Conservation (phyloP, 2,329 filamentous ascomycete species). For the Pseudocercospora vitis region DNA sequence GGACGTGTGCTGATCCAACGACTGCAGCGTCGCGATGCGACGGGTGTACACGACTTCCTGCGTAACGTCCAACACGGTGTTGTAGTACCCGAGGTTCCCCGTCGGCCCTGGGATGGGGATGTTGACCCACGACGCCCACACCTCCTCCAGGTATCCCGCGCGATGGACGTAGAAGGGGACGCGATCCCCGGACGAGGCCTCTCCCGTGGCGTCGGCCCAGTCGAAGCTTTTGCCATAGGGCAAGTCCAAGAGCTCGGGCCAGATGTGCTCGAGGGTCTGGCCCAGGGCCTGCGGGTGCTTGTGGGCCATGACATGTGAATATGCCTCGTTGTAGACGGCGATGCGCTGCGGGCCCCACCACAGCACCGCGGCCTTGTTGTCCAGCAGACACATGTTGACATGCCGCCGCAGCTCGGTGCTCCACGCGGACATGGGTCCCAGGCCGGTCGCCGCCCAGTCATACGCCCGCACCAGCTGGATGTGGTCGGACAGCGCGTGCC, state of each 20-base stretch:
- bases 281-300: conserved; percentile 29
- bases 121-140: conserved; percentile 15
- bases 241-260: conserved; percentile 19
- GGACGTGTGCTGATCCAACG: conserved; percentile 11
- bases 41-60: conserved; percentile 18
- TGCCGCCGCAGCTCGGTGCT: conserved; percentile 17
- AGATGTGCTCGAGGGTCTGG: conserved; percentile 21
- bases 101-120: conserved; percentile 12
- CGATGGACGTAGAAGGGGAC: conserved; percentile 20
- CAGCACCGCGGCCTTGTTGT: conserved; percentile 21
- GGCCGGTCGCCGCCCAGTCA: conserved; percentile 23
- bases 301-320: conserved; percentile 35
- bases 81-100: conserved; percentile 18
- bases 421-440: conserved; percentile 25
- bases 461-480: conserved; percentile 15
- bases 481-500: conserved; percentile 7
- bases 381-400: conserved; percentile 24
- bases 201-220: conserved; percentile 14
- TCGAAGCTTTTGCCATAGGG: conserved; percentile 10
- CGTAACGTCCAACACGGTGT: conserved; percentile 16
- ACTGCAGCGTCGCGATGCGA: conserved; percentile 18
- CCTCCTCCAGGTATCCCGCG: conserved; percentile 19
- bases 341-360: conserved; percentile 34
- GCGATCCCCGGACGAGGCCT: conserved; percentile 15
- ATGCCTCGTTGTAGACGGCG: conserved; percentile 42